Evolutionary conservation across 2,329 filamentous ascomycete species (phyloP), one percentile per base, ranked within the genome.

Genomic region (Penicillium psychrosexuale): DNA sequence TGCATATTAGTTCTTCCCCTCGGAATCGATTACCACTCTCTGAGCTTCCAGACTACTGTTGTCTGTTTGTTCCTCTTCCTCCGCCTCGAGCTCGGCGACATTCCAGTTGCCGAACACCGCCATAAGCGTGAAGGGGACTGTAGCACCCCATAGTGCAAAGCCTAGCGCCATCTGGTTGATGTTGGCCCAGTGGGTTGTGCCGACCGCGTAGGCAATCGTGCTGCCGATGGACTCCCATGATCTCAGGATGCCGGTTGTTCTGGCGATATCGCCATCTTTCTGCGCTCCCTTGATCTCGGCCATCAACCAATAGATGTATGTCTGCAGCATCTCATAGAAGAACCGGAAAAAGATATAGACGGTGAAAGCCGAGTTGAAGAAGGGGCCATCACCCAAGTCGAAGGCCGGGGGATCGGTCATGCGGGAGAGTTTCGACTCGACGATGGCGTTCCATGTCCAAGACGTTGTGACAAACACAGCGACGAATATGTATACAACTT

Each of bases 231-330:
- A 66, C 52, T 71, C 68, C 68, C 68, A 71, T 5, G 64, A 68
- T 42, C 68, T 56, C 17, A 71, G 45, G 22, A 70, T 70, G 0
- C 68, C 68, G 3, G 68, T 71, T 9, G 66, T 70, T 39, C 68
- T 57, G 1, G 68, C 62, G 22, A 71, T 63, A 40, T 69, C 68
- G 1, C 68, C 68, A n/a, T 69, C 65, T 13, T 52, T 57, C 56
- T 70, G 66, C 1, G 66, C 65, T 6, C 60, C 60, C 34, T 61
- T 62, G 40, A 62, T 61, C 34, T 60, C 59, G n/a, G 60, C 80
- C 1, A 81, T 69, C 13, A 80, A 64, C 78, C 78, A 81, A 65
- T 81, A 81, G 0, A 80, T 75, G 51, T 80, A 80, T 69, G 80
- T 80, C 60, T 78, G 77, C 40, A 81, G 75, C 0, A 76, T 77